Evolutionary conservation across 2,329 filamentous ascomycete genomes (phyloP).

Genomic region (Nectriaceae sp.): DNA sequence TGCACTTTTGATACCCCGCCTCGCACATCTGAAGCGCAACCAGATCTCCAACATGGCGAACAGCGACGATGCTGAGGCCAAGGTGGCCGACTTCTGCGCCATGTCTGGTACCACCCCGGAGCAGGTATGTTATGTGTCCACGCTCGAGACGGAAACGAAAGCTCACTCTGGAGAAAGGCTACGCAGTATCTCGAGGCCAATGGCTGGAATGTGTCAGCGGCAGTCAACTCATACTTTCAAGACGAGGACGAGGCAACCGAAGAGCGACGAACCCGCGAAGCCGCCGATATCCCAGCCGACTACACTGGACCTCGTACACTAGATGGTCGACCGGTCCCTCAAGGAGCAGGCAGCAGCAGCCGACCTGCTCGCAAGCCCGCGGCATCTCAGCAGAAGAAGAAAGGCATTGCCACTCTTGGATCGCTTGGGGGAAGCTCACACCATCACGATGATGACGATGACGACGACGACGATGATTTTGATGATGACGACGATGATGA

Average conservation of each 20-base stretch:
- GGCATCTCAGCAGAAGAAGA: slow-evolving; percentile 50
- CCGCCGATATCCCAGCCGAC: slow-evolving; percentile 36
- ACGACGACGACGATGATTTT: slow-evolving; percentile 61
- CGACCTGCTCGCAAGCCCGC: slow-evolving; percentile 38
- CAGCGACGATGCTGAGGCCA: slow-evolving; percentile 22
- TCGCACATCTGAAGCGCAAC: slow-evolving; percentile 2
- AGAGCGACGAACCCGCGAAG: slow-evolving; percentile 41
- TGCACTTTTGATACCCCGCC: slow-evolving; percentile 21
- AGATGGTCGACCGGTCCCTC: slow-evolving; percentile 61
- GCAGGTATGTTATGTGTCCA: slow-evolving; percentile 19
- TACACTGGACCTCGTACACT: slow-evolving; percentile 65
- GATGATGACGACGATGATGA: slow-evolving; percentile 59
- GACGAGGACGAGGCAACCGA: slow-evolving; percentile 54
- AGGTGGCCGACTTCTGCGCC: slow-evolving; percentile 31
- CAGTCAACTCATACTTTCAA: slow-evolving; percentile 63
- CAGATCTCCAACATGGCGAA: slow-evolving; percentile 32
- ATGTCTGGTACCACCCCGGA: slow-evolving; percentile 30
- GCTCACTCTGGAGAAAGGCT: slow-evolving; percentile 50
- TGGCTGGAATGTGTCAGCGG: slow-evolving; percentile 66
- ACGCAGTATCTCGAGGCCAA: slow-evolving; percentile 65
- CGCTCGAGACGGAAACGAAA: neutral
- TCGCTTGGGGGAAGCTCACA: slow-evolving; percentile 52
- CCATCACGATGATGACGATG: slow-evolving; percentile 56
- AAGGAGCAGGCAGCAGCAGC: slow-evolving; percentile 31
- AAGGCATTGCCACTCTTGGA: slow-evolving; percentile 62